Evolutionary conservation across 169 alveolate genomes (phyloP).

Genomic region (Plasmodium cynomolgi): DNA sequence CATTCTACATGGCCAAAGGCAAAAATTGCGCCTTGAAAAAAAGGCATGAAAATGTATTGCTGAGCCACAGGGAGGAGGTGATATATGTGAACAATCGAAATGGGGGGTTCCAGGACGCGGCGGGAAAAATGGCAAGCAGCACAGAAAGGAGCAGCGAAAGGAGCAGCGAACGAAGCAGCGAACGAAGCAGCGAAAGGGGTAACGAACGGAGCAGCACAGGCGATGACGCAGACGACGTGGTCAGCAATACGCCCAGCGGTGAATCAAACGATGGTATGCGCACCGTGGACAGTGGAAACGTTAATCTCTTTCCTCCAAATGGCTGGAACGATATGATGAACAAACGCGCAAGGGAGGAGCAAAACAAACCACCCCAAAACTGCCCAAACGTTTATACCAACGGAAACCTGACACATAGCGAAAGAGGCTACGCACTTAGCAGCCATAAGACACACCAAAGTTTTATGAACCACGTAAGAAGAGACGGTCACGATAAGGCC

Average conservation of each 20-base stretch:
- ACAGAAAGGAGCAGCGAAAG: neutral
- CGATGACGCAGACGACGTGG: neutral
- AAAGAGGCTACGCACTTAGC: neutral
- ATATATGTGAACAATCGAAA: neutral
- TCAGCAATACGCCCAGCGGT: neutral
- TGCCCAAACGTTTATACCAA: neutral
- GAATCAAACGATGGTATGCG: neutral
- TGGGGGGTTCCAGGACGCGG: neutral
- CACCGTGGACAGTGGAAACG: neutral
- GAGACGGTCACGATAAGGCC: neutral
- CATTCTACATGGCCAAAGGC: neutral
- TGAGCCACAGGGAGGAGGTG: slow-evolving; percentile 3
- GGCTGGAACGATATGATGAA: neutral
- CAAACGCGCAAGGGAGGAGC: neutral
- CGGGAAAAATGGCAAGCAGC: too few relatives aligned
- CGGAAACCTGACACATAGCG: neutral
- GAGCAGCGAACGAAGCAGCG: neutral
- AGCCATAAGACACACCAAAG: neutral
- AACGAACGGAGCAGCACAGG: neutral
- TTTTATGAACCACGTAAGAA: neutral
- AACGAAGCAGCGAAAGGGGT: neutral
- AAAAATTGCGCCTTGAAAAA: neutral
- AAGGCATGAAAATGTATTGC: neutral
- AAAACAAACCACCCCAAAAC: neutral
- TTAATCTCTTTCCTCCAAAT: neutral